phyloP scores from a whole-genome alignment of 192 early-diverging fungal species.

The Backusella morwellensis region DNA sequence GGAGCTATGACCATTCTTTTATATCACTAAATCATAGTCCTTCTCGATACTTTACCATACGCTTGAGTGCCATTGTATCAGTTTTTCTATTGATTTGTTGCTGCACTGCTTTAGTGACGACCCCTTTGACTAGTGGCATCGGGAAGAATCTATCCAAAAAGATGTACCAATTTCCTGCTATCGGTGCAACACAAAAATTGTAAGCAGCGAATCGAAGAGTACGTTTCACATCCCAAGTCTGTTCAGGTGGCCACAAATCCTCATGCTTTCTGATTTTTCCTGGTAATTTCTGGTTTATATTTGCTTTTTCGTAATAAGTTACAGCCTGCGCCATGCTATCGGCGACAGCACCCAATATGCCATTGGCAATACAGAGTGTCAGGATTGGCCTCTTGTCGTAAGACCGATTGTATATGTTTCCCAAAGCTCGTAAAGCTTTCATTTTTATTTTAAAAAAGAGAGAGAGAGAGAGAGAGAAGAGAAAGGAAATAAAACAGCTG shows the following conservation, averaged over 20 bases:
- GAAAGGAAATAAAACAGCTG: not conserved
- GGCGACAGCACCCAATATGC: conserved; percentile 55
- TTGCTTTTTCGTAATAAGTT: conserved; percentile 28
- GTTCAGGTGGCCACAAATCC: conserved; percentile 7
- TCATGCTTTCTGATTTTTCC: not conserved
- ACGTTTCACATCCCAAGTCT: conserved; percentile 40
- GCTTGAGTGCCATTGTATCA: conserved; percentile 42
- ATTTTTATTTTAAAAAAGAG: not conserved
- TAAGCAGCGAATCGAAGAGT: conserved; percentile 63
- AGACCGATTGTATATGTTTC: conserved; percentile 36
- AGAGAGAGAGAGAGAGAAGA: not conserved
- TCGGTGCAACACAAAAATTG: conserved; percentile 66
- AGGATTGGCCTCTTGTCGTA: conserved; percentile 57
- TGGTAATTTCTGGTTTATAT: not conserved
- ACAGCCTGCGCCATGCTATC: conserved; percentile 67
- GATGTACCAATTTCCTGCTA: conserved; percentile 68
- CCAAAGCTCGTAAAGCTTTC: conserved; percentile 13
- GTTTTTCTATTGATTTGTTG: not conserved
- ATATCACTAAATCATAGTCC: not conserved
- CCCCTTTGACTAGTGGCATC: conserved; percentile 19
- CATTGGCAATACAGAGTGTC: conserved; percentile 70
- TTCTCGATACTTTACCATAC: conserved; percentile 35
- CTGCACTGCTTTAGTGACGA: not conserved
- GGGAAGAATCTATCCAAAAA: conserved; percentile 66
- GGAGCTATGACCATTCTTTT: not conserved